Evolutionary conservation across 768 basidiomycete genomes (phyloP), one percentile per base, ranked within the genome.

Genomic region (Boletus vinaceobasis): DNA sequence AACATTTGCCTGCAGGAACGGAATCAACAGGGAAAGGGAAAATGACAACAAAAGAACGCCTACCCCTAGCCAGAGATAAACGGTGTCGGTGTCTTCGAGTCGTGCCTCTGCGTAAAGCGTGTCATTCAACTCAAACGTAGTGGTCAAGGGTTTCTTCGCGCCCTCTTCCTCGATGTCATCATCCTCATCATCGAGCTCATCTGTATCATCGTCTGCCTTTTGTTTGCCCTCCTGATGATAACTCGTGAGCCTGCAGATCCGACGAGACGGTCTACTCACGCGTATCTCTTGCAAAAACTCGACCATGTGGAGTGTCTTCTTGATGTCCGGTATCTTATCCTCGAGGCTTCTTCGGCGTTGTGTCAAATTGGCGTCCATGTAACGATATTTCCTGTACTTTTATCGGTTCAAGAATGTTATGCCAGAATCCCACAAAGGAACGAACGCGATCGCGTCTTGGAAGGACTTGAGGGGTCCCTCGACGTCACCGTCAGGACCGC

Each of bases 21-120:
- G 10, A 27, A 37, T 47, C 49, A 49, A 21, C 10, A 6, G 5
- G 31, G 53, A 42, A 43, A 15, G 15, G 19, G 0, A 15, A 8
- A 5, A 27, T 13, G 7, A 11, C 14, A 23, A 21, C 38, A 9
- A 23, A 48, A 23, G 43, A 37, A 74, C 29, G 73, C 88, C 65
- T 74, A 98, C 95, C 31, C 96, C 96, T 19, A 99, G 84, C 96
- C 97, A 99, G 27, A 99, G 76, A 64, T 86, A 94, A 10, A 98
- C 95, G 0, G 86, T 86, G 51, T 96, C 94, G 0, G 86, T 87
- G 57, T 93, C 86, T 56, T 91, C 84, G 4, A 98, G 74, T 59
- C 89, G 84, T 6, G 95, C 96, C 64, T 96, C 92, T 5, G 94
- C 93, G 61, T 84, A 98, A 1, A 98, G 79, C 15, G 96, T 98